Conservation (phyloP, 2,329 filamentous ascomycete species). For the Gyromitra esculenta region DNA sequence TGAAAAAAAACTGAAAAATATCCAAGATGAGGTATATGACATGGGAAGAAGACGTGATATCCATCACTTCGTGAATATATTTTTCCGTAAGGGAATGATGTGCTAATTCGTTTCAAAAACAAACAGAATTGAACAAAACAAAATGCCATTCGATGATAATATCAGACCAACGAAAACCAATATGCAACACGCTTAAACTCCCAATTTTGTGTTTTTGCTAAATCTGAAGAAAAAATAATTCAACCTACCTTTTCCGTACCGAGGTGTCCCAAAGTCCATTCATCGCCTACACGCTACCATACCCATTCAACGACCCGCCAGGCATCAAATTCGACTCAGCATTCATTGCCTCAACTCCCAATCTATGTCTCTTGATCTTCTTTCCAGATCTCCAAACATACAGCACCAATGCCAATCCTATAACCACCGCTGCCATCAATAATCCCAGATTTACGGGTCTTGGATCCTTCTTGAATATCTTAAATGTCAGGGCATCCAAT, state of each 20-base stretch:
- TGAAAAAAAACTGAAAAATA: not conserved
- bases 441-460: slow-evolving; percentile 79
- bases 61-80: slow-evolving; percentile 1
- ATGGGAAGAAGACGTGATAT: not conserved
- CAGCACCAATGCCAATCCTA: slow-evolving; percentile 73
- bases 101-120: not conserved
- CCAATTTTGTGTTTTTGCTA: slow-evolving; percentile 13
- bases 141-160: slow-evolving; percentile 19
- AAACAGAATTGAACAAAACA: slow-evolving; percentile 1
- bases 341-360: slow-evolving; percentile 63
- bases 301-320: slow-evolving; percentile 53
- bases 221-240: not conserved
- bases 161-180: slow-evolving; percentile 24
- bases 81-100: not conserved
- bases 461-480: slow-evolving; percentile 75
- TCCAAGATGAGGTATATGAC: not conserved
- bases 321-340: slow-evolving; percentile 61
- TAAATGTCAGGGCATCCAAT: slow-evolving; percentile 80
- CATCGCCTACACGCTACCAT: slow-evolving; percentile 35
- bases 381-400: slow-evolving; percentile 67
- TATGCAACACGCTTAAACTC: slow-evolving; percentile 33
- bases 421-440: slow-evolving; percentile 68
- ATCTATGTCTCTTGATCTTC: slow-evolving; percentile 61
- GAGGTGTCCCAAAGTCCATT: not conserved
- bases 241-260: slow-evolving; percentile 3